Conservation (phyloP, 169 alveolate genomes). For the Perkinsus olseni region DNA sequence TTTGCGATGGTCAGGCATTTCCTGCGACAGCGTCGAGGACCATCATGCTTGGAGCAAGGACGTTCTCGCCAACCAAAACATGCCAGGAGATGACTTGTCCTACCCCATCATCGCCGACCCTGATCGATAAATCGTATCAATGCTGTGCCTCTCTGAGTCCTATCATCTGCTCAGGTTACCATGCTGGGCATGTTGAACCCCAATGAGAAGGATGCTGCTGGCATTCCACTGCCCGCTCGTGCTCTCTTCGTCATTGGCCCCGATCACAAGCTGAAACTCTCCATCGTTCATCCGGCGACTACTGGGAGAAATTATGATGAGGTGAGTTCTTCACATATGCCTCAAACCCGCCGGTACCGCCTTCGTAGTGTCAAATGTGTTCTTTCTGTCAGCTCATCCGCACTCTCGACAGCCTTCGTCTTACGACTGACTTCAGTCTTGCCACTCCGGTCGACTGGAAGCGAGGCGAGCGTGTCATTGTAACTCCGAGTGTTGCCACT, state of each 20-base stretch:
- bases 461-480: constrained; percentile 18
- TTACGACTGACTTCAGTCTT: neutral
- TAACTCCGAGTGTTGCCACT: constrained; percentile 9
- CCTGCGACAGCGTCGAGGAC: neutral
- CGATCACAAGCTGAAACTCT: constrained; percentile 36
- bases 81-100: constrained; percentile 20
- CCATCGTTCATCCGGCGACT: constrained; percentile 56
- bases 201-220: constrained; percentile 42
- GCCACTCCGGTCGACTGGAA: constrained; percentile 33
- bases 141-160: constrained; percentile 4
- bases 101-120: constrained; percentile 45
- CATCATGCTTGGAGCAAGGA: constrained; percentile 29
- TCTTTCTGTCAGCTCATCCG: neutral
- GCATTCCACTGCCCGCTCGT: constrained; percentile 58
- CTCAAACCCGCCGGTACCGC: neutral
- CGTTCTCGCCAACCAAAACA: constrained; percentile 8
- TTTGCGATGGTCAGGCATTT: neutral
- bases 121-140: constrained; percentile 29
- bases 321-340: too few relatives aligned
- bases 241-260: constrained; percentile 49
- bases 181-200: constrained; percentile 53
- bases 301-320: constrained; percentile 56
- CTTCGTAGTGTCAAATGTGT: neutral
- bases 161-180: constrained; percentile 21
- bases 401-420: neutral